phyloP scores from a whole-genome alignment of 2,329 filamentous ascomycete species.

The Neopestalotiopsis rosae region DNA sequence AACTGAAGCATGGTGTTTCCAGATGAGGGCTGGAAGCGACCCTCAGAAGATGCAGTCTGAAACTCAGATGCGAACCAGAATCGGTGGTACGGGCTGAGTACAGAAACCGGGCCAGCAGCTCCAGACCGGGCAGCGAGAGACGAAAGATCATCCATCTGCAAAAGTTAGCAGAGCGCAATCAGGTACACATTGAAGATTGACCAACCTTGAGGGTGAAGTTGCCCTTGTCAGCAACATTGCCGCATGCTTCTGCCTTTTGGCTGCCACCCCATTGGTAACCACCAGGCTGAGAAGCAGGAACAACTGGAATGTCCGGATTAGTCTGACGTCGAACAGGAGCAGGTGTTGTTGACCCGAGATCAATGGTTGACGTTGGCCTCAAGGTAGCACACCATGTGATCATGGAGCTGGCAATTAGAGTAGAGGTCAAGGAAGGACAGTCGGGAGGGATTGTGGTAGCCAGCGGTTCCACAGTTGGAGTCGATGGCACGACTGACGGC shows the following conservation, averaged over 20 bases:
- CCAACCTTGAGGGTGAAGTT: conserved; percentile 36
- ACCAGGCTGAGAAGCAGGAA: conserved; percentile 6
- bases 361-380: conserved; percentile 14
- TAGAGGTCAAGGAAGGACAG: conserved; percentile 13
- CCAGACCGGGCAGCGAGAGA: conserved; percentile 22
- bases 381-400: conserved; percentile 16
- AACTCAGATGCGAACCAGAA: conserved; percentile 37
- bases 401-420: conserved; percentile 13
- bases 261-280: conserved; percentile 11
- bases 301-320: conserved; percentile 12
- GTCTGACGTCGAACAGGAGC: conserved; percentile 6
- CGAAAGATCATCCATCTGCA: conserved; percentile 34
- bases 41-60: conserved; percentile 25
- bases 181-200: not conserved
- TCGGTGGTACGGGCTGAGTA: conserved; percentile 35
- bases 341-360: not conserved
- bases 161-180: conserved; percentile 18
- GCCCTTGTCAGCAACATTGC: conserved; percentile 29
- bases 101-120: conserved; percentile 27
- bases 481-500: not conserved
- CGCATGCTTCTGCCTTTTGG: conserved; percentile 24
- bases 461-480: not conserved
- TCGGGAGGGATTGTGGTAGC: not conserved
- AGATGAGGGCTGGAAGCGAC: conserved; percentile 33
- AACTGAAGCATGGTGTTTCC: conserved; percentile 36